Evolutionary conservation across 2,329 filamentous ascomycete species (phyloP).

Genomic region (Penicillium sp.): DNA sequence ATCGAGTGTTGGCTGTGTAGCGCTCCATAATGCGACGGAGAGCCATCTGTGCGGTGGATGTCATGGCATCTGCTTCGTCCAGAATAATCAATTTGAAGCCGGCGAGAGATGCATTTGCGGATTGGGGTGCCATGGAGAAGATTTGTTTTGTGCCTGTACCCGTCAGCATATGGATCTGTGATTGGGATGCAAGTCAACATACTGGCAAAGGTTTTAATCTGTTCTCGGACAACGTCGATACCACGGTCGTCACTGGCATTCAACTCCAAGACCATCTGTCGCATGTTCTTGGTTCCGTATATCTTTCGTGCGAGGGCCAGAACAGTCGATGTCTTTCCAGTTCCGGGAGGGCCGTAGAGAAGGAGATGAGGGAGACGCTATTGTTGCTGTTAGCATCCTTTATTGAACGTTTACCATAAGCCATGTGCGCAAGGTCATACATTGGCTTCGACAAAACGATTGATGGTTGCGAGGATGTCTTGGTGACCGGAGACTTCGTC

Average conservation of each 20-base stretch:
- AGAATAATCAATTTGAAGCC: constrained; percentile 95
- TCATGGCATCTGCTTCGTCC: constrained; percentile 99
- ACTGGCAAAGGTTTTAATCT: constrained; percentile 99
- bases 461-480: constrained; percentile 95
- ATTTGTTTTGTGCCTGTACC: constrained; percentile 79
- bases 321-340: constrained; percentile 96
- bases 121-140: constrained; percentile 65
- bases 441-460: constrained; percentile 95
- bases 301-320: constrained; percentile 89
- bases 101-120: constrained; percentile 56
- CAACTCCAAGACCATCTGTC: constrained; percentile 97
- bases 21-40: constrained; percentile 97
- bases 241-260: constrained; percentile 97
- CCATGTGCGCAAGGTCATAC: constrained; percentile 38
- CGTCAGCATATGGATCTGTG: background rate
- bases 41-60: constrained; percentile 97
- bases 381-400: background rate
- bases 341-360: constrained; percentile 93
- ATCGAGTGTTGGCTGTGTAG: constrained; percentile 95
- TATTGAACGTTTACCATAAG: background rate
- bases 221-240: constrained; percentile 96
- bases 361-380: constrained; percentile 88
- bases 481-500: constrained; percentile 94
- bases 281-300: constrained; percentile 88
- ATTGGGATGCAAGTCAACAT: constrained; percentile 2